phyloP scores from a whole-genome alignment of 1,139 yeast genomes.

The Blastobotrys elegans region DNA sequence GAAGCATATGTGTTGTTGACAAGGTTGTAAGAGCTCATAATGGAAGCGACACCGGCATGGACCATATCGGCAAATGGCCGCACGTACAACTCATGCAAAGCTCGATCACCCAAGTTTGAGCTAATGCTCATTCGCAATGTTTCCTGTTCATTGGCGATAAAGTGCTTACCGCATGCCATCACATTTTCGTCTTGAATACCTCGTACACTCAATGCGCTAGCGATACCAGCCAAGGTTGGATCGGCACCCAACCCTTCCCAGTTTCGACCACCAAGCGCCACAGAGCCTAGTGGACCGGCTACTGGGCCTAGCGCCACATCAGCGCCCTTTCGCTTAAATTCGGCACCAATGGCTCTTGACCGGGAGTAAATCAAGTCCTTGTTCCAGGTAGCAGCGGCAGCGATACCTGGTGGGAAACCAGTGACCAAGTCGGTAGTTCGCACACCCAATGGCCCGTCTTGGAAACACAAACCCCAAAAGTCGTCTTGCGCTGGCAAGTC shows the following conservation, averaged over 20 bases:
- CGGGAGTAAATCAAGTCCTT: slow-evolving; percentile 47
- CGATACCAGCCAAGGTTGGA: slow-evolving; percentile 57
- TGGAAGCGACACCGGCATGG: slow-evolving; percentile 58
- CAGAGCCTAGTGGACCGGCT: slow-evolving; percentile 56
- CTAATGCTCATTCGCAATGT: slow-evolving; percentile 18
- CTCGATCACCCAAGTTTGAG: slow-evolving; percentile 52
- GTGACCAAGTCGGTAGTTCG: slow-evolving; percentile 55
- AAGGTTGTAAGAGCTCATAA: slow-evolving; percentile 59
- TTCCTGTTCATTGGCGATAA: slow-evolving; percentile 11
- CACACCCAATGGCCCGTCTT: slow-evolving; percentile 63
- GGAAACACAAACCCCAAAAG: slow-evolving; percentile 53
- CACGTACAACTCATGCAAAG: slow-evolving; percentile 56
- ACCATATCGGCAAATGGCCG: slow-evolving; percentile 67
- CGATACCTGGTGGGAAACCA: slow-evolving; percentile 55
- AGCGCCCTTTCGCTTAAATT: slow-evolving; percentile 53
- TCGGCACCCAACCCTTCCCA: slow-evolving; percentile 67
- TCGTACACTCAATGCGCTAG: slow-evolving; percentile 48
- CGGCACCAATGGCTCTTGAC: slow-evolving; percentile 56
- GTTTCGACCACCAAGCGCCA: slow-evolving; percentile 60
- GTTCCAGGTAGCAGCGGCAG: slow-evolving; percentile 56
- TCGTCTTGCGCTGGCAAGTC: slow-evolving; percentile 52
- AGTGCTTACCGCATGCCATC: slow-evolving; percentile 29
- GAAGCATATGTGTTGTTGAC: slow-evolving; percentile 58
- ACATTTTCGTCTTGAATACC: slow-evolving; percentile 59
- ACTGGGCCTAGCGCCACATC: slow-evolving; percentile 58